Evolutionary conservation across 306 rosid genomes (phyloP).

Genomic region (Senna siamea): DNA sequence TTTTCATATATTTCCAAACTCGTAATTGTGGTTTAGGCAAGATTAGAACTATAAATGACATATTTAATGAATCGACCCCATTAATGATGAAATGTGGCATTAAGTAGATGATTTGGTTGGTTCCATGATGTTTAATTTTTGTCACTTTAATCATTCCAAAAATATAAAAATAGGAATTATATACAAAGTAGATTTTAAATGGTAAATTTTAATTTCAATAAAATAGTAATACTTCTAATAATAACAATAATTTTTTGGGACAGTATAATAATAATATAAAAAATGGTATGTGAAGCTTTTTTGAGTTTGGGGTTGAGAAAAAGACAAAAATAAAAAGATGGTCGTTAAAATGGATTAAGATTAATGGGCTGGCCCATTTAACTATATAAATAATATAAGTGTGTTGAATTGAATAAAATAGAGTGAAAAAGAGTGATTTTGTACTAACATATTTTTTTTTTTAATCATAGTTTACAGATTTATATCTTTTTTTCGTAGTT

Average conservation of each 20-base stretch:
- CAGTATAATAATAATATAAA: too few relatives aligned
- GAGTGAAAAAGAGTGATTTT: too few relatives aligned
- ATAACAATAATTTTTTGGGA: too few relatives aligned
- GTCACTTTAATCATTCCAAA: conserved; percentile 14
- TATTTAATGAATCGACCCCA: not conserved
- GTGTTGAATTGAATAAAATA: not conserved
- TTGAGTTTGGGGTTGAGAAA: too few relatives aligned
- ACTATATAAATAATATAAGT: not conserved
- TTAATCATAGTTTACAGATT: too few relatives aligned
- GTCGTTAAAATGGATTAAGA: not conserved
- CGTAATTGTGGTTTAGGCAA: not conserved
- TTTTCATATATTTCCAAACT: not conserved
- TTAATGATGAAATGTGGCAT: not conserved
- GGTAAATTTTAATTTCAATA: too few relatives aligned
- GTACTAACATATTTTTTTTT: too few relatives aligned
- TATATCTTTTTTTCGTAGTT: too few relatives aligned
- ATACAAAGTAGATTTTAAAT: too few relatives aligned
- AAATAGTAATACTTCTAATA: too few relatives aligned
- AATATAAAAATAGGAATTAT: not conserved
- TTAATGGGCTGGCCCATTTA: not conserved
- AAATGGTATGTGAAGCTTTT: not conserved
- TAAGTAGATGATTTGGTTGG: conserved; percentile 35
- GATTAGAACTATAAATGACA: not conserved
- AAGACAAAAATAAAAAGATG: too few relatives aligned
- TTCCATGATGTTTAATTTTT: conserved; percentile 20